A percentile compares a stretch with the other conserved stretches of the same genome.
Evolutionary conservation across 2,329 filamentous ascomycete species (phyloP).

Genomic region (Pseudogymnoascus sp.): DNA sequence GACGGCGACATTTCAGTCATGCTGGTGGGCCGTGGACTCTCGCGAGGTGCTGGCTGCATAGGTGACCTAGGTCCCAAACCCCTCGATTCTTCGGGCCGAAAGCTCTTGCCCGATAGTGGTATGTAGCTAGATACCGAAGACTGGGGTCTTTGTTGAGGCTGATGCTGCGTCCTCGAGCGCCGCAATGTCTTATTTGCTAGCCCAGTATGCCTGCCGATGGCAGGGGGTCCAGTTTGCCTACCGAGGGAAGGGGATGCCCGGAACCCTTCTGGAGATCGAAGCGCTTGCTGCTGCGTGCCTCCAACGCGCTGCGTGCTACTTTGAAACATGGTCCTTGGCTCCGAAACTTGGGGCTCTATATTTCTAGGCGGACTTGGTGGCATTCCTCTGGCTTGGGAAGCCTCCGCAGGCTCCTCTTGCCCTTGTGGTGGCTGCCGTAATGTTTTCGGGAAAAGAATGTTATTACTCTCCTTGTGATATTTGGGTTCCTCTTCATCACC

Average conservation of each 20-base stretch:
- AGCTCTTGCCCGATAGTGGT: neutral
- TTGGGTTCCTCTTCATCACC: neutral
- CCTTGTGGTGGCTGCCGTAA: neutral
- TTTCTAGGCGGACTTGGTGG: neutral
- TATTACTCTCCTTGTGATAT: neutral
- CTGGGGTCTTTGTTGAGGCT: neutral
- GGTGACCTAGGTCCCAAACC: neutral
- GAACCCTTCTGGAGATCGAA: neutral
- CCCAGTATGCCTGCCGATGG: neutral
- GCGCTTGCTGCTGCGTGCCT: neutral
- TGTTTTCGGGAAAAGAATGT: neutral
- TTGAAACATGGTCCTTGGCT: neutral
- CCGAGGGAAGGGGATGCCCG: neutral
- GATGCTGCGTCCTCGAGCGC: neutral
- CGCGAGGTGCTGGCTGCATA: neutral
- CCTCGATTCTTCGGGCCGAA: neutral
- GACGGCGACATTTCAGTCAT: neutral
- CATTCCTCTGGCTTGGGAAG: neutral
- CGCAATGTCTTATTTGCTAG: slow-evolving; percentile 3
- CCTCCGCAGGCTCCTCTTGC: neutral
- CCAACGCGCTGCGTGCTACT: neutral
- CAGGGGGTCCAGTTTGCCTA: neutral
- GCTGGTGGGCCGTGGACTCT: slow-evolving; percentile 10
- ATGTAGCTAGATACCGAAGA: neutral
- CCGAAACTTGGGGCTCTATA: neutral